Percentiles rank a stretch among this genome's conserved stretches.
phyloP scores from a whole-genome alignment of 2,329 filamentous ascomycete species.

The Exophiala bonariae region DNA sequence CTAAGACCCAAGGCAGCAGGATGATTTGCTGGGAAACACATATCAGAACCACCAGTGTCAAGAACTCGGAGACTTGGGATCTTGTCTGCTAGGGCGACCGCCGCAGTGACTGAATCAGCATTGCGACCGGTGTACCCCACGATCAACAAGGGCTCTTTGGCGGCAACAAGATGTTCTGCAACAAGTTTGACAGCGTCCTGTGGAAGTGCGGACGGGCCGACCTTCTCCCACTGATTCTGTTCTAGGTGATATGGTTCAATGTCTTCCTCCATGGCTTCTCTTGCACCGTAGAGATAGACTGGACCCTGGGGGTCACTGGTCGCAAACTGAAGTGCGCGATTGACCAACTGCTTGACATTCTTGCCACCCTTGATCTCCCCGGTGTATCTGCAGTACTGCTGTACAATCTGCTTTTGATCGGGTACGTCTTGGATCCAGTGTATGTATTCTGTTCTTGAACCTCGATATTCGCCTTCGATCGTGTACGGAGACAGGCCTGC shows the following conservation, averaged over 20 bases:
- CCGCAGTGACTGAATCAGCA: slow-evolving; percentile 41
- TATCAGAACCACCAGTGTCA: slow-evolving; percentile 54
- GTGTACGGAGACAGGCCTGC: slow-evolving; percentile 77
- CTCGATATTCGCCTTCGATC: slow-evolving; percentile 73
- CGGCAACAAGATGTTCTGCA: slow-evolving; percentile 43
- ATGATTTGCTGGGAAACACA: slow-evolving; percentile 51
- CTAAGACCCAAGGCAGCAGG: slow-evolving; percentile 66
- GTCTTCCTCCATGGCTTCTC: slow-evolving; percentile 85
- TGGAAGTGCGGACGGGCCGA: slow-evolving; percentile 66
- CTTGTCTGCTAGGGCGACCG: slow-evolving; percentile 48
- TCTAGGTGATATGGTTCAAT: slow-evolving; percentile 70
- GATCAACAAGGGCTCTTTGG: slow-evolving; percentile 50
- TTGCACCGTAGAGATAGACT: slow-evolving; percentile 73
- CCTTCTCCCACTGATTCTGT: slow-evolving; percentile 68
- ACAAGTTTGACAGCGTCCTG: slow-evolving; percentile 46
- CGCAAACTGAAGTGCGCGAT: slow-evolving; percentile 79
- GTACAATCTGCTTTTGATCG: slow-evolving; percentile 76
- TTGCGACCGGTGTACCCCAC: slow-evolving; percentile 53
- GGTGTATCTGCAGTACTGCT: slow-evolving; percentile 81
- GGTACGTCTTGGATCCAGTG: slow-evolving; percentile 86
- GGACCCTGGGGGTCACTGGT: slow-evolving; percentile 75
- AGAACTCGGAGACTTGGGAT: slow-evolving; percentile 52
- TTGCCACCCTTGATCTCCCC: slow-evolving; percentile 80
- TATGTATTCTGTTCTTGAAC: slow-evolving; percentile 78
- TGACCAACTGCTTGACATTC: slow-evolving; percentile 88